Conservation (phyloP, 2,329 filamentous ascomycete species). For the Leptographium procerum region DNA sequence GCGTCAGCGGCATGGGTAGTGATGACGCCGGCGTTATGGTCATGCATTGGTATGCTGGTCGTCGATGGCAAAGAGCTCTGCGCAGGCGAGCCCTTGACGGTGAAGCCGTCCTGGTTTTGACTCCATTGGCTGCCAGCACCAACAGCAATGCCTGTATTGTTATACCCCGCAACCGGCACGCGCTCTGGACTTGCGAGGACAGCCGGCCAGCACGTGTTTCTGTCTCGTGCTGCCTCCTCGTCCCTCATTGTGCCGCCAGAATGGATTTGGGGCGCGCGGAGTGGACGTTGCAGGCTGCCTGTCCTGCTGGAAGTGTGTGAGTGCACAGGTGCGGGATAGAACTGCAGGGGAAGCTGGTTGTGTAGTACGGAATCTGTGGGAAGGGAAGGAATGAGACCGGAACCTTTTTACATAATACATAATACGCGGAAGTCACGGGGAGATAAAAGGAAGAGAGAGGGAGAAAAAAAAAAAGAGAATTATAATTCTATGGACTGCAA, state of each 20-base stretch:
- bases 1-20: not conserved
- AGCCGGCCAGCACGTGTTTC: not conserved
- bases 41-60: not conserved
- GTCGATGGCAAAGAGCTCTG: not conserved
- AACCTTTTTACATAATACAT: too few species aligned
- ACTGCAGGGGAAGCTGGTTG: too few species aligned
- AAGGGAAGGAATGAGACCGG: too few species aligned
- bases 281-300: not conserved
- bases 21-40: not conserved
- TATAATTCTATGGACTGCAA: too few species aligned
- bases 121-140: too few species aligned
- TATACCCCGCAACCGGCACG: not conserved
- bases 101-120: too few species aligned
- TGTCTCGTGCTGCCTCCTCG: not conserved
- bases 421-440: too few species aligned
- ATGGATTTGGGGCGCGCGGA: not conserved
- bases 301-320: not conserved
- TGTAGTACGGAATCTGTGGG: too few species aligned
- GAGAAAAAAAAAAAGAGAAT: too few species aligned
- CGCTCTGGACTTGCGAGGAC: not conserved
- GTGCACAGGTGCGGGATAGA: too few species aligned
- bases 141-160: not conserved
- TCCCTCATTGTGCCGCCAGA: not conserved
- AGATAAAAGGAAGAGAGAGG: too few species aligned
- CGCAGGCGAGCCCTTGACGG: too few species aligned